Base-by-base conservation (phyloP, 108 stramenopile species). In the Nitzschia inconspicua region DNA sequence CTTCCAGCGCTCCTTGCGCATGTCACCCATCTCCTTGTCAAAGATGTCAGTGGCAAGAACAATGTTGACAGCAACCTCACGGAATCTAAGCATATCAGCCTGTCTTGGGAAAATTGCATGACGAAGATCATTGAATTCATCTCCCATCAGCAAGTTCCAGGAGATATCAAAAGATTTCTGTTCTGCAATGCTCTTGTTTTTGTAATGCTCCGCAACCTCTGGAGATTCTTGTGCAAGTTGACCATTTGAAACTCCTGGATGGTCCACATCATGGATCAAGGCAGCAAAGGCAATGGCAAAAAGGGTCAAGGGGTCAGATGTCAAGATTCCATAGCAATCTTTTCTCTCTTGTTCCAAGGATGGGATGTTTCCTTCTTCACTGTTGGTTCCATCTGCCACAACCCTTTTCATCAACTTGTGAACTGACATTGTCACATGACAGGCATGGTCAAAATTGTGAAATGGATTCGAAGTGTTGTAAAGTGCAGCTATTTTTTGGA, bases 11-110 rank as follows among this genome's bases (percentile, higher is more conserved):
- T 60, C 32, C 29, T 76, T 72, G 0, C 69, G 70, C 0, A 42
- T 47, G 4, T 49, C 40, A 22, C 60, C 53, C 29, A 62, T 24
- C 9, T 72, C 70, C 25, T 51, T 62, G 30, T 76, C 75, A 16
- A 75, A 70, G 32, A 76, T 75, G 36, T 75, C 74, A 23, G 74
- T 75, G 13, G 74, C 75, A 3, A 76, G 31, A 11, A 71, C 67
- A 3, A 60, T 58, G 39, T 67, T 71, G 31, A 64, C 56, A 20
- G 71, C 32, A 4, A 76, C 65, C 60, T 76, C 65, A 11, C 60
- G 56, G 46, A 76, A 76, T 14, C 70, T 50, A 32, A 30, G 22
- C 26, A 70, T 44, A 22, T 68, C 66, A 40, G 29, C 25, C 22
- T 29, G 43, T 30, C 57, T 53, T 22, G 61, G 27, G 40, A 66